A percentile compares a stretch with the other conserved stretches of the same genome.
These are phyloP conservation scores for Endoconidiophora polonica DNA, from an alignment of 2,329 filamentous ascomycete species.

Conservation along the genomic window DNA sequence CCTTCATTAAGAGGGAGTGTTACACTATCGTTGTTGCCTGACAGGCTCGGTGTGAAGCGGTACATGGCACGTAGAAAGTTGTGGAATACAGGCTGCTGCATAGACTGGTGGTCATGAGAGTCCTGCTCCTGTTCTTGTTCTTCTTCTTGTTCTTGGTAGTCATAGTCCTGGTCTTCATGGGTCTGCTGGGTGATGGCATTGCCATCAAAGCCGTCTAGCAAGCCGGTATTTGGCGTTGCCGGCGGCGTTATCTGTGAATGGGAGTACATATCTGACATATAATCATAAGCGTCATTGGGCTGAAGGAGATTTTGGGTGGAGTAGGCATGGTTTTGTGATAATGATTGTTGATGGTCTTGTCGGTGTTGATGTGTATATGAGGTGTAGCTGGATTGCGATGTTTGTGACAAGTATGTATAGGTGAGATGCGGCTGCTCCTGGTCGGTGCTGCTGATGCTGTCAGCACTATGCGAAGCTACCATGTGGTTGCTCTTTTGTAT, in stretches of 20 bases:
- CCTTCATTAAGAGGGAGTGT: slow-evolving; percentile 79
- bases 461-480: background rate
- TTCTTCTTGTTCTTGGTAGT: slow-evolving; percentile 1
- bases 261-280: slow-evolving; percentile 25
- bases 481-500: slow-evolving; percentile 27
- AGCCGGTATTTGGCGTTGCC: slow-evolving; percentile 46
- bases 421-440: background rate
- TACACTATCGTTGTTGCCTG: slow-evolving; percentile 67
- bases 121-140: slow-evolving; percentile 20
- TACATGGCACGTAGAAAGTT: slow-evolving; percentile 93
- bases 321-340: slow-evolving; percentile 13
- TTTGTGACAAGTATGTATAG: background rate
- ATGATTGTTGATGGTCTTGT: background rate
- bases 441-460: background rate
- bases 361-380: background rate
- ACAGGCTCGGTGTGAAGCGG: slow-evolving; percentile 66
- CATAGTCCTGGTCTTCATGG: background rate
- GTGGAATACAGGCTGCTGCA: slow-evolving; percentile 56
- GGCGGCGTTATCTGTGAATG: slow-evolving; percentile 59
- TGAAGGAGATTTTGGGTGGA: slow-evolving; percentile 15
- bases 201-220: slow-evolving; percentile 24
- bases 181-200: slow-evolving; percentile 30
- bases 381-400: background rate
- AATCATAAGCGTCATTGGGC: slow-evolving; percentile 8
- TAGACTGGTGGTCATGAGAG: slow-evolving; percentile 5